Base-by-base conservation (phyloP, 2,329 filamentous ascomycete genomes). In the Fusarium compactum region DNA sequence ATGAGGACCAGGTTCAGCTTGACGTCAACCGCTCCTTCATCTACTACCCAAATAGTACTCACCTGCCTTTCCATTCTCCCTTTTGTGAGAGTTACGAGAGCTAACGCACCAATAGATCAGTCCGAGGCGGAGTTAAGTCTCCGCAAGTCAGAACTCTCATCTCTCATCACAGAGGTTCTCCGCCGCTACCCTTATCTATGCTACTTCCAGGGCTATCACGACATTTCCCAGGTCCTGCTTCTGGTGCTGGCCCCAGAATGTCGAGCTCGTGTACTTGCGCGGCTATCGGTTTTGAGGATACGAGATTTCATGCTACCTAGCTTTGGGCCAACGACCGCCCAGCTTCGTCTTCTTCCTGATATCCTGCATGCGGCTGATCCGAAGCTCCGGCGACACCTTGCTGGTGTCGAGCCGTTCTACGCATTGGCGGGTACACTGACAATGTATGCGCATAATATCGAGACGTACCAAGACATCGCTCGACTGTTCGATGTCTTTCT, bases 121-220 rank as follows among this genome's bases (percentile, higher is more conserved):
- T 89, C 91, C 14, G 87, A 91, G 30, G 84, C 87, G 69, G 90
- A 95, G 72, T 86, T 97, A 61, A 85, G 89, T 48, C 79, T 80
- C 45, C 91, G 92, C 77, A 98, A 96, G 78, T 78, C 85, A 58
- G 90, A 96, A 76, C 87, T 99, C 3, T 95, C 90, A 10, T 83
- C 89, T 68, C 85, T 99, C 53, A 98, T 99, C 75, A 88, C 89
- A 54, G 87, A 92, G 70, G 89, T 97, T 16, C 87, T 99, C 47
- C 91, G 97, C 56, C 88, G 88, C 34, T 87, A 97, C 75, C 94
- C 95, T 18, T 90, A 91, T 78, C 88, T 99, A 38, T 94, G 90
- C 83, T 99, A 99, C 82, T 99, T 99, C 80, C 96, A 99, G 83
- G 96, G 96, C 78, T 99, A 97, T 79, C 96, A 99, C 81, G 96